phyloP scores from a whole-genome alignment of 2,329 filamentous ascomycete genomes.

The Hortaea werneckii region DNA sequence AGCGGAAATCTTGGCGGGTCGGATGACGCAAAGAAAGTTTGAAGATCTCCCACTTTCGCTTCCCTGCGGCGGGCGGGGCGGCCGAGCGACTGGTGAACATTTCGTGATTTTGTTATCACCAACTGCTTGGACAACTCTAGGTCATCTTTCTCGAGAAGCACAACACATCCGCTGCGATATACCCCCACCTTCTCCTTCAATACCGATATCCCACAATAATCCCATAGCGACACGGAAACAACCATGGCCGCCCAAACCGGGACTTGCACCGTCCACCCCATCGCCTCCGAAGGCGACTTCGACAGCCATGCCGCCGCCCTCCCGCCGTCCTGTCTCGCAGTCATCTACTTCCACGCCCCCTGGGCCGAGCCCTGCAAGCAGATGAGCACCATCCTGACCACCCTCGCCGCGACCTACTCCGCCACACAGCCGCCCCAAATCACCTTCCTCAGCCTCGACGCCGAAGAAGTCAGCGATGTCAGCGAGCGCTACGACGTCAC shows the following conservation, averaged over 20 bases:
- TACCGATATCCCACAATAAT: not conserved
- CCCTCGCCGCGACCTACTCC: slow-evolving; percentile 79
- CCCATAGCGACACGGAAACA: slow-evolving; percentile 4
- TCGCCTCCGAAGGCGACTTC: slow-evolving; percentile 66
- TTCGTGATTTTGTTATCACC: not conserved
- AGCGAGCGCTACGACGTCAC: slow-evolving; percentile 90
- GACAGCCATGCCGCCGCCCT: slow-evolving; percentile 55
- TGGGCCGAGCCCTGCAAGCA: slow-evolving; percentile 95
- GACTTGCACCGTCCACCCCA: slow-evolving; percentile 55
- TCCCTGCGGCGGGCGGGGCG: not conserved
- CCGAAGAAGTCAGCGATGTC: slow-evolving; percentile 85
- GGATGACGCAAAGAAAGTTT: not conserved
- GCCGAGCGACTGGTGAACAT: not conserved
- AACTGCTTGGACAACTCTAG: no score
- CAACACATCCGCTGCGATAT: not conserved
- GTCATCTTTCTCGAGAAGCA: not conserved
- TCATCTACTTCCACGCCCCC: slow-evolving; percentile 90
- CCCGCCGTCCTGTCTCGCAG: slow-evolving; percentile 59
- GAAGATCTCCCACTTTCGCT: not conserved
- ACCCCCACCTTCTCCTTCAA: not conserved
- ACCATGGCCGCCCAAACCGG: not conserved
- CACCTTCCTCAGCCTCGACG: slow-evolving; percentile 83
- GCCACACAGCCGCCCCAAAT: slow-evolving; percentile 54
- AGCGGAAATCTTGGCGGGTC: slow-evolving; percentile 1
- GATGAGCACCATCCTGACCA: slow-evolving; percentile 77